Conservation (phyloP, 805 yeast species). For the Saccharomycopsis sp. region DNA sequence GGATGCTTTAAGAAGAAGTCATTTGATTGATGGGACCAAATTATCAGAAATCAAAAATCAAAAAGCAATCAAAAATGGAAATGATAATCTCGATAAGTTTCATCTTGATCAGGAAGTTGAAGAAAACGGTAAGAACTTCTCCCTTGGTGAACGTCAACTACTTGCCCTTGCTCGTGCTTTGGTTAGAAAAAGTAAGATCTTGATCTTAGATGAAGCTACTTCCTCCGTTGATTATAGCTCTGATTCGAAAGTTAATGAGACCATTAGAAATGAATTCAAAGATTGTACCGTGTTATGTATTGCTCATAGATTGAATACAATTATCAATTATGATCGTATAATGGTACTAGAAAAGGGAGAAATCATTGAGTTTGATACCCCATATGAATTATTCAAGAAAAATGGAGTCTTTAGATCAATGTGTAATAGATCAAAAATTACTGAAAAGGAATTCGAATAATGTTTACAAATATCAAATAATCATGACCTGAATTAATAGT, state of each 20-base stretch:
- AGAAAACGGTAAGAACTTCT: slow-evolving; percentile 54
- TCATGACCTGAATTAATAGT: too few relatives aligned
- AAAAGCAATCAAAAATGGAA: neutral
- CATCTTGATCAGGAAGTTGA: slow-evolving; percentile 48
- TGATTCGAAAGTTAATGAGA: slow-evolving; percentile 66
- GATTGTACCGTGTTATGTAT: slow-evolving; percentile 72
- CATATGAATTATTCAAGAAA: slow-evolving; percentile 35
- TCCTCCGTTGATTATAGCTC: slow-evolving; percentile 78
- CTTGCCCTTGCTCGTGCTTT: slow-evolving; percentile 77
- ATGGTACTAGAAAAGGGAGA: slow-evolving; percentile 61
- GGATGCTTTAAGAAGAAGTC: slow-evolving; percentile 58
- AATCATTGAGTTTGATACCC: slow-evolving; percentile 51
- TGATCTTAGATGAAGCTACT: slow-evolving; percentile 79
- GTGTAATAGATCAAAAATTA: slow-evolving; percentile 24
- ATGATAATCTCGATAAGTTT: slow-evolving; percentile 38
- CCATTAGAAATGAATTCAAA: slow-evolving; percentile 55
- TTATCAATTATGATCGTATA: slow-evolving; percentile 57
- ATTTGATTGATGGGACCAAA: slow-evolving; percentile 27
- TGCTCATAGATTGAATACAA: slow-evolving; percentile 75
- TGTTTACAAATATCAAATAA: too few relatives aligned
- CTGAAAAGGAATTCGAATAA: slow-evolving; percentile 30
- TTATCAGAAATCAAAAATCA: slow-evolving; percentile 23
- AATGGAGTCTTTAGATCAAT: slow-evolving; percentile 35
- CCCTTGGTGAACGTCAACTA: slow-evolving; percentile 58
- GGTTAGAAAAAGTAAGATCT: slow-evolving; percentile 59